Base-by-base conservation (phyloP, 2,329 filamentous ascomycete genomes). In the Stachybotrys chlorohalonatus region DNA sequence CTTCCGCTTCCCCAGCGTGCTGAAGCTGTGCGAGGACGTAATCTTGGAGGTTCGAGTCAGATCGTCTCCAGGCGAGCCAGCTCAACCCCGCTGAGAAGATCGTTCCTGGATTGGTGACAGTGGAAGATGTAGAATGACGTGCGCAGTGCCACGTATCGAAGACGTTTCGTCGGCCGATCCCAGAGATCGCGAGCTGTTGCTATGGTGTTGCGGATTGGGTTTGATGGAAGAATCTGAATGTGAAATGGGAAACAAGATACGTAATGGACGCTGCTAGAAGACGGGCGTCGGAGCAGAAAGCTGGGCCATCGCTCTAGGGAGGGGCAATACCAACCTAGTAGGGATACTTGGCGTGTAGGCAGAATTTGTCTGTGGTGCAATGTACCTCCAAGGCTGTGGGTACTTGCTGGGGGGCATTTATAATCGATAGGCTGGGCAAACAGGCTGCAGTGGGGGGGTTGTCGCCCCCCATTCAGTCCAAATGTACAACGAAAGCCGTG, bases 1-100 rank as follows among this genome's bases (percentile, higher is more conserved):
- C 73, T 83, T 86, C 73, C 83, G 82, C 76, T 86, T 86, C 78
- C 81, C 82, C 80, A 81, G 79, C 71, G 81, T 81, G 75, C 74
- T 65, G 59, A 63, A 53, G 57, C 61, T 56, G 60, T 42, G 56
- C 54, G 61, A 55, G 54, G 64, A 64, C 52, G 67, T 60, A 70
- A 72, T 73, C 58, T 68, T 72, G 69, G 64, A 63, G 58, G 57
- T 50, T 56, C 53, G 54, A 49, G 57, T 53, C 53, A 54, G 52
- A 56, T 56, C 54, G 61, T 62, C 51, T 56, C 53, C 46, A 62
- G 56, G 60, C 68, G 63, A 64, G 61, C 64, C 66, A 65, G 67
- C 64, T 71, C 59, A 66, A 71, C 70, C 70, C 67, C 69, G 61
- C 70, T 64, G 57, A 62, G 9, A 42, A 42, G 36, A 42, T 42